Evolutionary conservation across 768 basidiomycete species (phyloP).

Genomic region (Collybia sordida): DNA sequence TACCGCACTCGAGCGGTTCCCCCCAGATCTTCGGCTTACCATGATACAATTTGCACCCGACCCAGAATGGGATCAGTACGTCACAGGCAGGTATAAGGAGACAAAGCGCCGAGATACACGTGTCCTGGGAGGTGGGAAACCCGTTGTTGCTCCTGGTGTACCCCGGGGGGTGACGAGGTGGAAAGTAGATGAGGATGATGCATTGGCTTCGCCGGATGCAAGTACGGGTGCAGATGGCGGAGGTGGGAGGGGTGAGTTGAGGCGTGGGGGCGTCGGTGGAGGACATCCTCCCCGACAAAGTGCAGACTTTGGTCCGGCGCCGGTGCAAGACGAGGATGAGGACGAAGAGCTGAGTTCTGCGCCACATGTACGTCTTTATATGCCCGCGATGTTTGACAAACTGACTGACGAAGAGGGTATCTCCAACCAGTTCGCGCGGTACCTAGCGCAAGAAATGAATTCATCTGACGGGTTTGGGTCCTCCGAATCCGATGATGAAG

Average conservation of each 20-base stretch:
- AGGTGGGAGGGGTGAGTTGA: constrained; percentile 57
- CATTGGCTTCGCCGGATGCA: constrained; percentile 13
- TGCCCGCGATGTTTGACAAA: constrained; percentile 1
- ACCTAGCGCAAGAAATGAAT: constrained; percentile 74
- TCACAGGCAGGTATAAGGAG: constrained; percentile 81
- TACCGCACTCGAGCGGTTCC: constrained; percentile 84
- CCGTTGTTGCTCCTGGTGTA: constrained; percentile 43
- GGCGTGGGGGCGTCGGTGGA: constrained; percentile 41
- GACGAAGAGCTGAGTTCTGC: constrained; percentile 37
- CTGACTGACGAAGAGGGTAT: constrained; percentile 3
- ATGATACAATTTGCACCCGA: constrained; percentile 72
- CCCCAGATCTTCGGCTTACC: constrained; percentile 66
- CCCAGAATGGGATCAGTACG: constrained; percentile 86
- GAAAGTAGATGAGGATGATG: constrained; percentile 73
- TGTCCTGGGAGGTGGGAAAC: constrained; percentile 85
- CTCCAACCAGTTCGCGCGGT: constrained; percentile 67
- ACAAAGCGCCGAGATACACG: constrained; percentile 80
- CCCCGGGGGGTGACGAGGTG: constrained; percentile 40
- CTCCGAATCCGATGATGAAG: constrained; percentile 64
- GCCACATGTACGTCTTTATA: constrained; percentile 37
- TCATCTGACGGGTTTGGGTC: constrained; percentile 57
- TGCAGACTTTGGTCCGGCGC: constrained; percentile 64
- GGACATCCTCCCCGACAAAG: constrained; percentile 36
- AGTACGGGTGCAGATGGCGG: constrained; percentile 14
- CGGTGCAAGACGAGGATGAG: constrained; percentile 45